Conservation (phyloP, 2,329 filamentous ascomycete genomes). For the Aspergillus sergii region DNA sequence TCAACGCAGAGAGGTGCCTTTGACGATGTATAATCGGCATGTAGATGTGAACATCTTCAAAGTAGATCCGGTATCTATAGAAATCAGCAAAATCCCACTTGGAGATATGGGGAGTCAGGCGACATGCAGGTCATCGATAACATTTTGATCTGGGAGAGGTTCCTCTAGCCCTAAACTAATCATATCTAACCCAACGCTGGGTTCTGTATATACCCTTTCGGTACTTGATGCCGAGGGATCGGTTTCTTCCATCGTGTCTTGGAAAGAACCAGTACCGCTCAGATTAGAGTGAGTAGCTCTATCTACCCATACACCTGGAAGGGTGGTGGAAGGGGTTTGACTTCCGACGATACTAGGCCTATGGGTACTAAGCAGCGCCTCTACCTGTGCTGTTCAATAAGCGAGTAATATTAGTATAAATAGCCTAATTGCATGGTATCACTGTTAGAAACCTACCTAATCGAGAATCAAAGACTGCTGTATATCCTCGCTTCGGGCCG, state of each 20-base stretch:
- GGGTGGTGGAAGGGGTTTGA: background rate
- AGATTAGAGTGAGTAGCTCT: background rate
- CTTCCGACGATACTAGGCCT: background rate
- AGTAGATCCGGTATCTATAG: constrained; percentile 76
- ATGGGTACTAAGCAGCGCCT: background rate
- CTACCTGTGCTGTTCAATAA: background rate
- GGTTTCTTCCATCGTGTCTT: background rate
- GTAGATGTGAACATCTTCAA: constrained; percentile 84
- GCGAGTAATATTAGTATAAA: background rate
- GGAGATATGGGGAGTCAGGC: background rate
- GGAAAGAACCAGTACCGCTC: background rate
- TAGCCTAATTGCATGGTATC: background rate
- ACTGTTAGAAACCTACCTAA: no score
- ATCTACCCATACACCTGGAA: background rate
- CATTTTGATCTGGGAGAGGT: no score
- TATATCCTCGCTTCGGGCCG: no score
- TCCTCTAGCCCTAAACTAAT: no score
- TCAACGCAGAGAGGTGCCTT: constrained; percentile 85
- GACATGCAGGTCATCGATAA: no score
- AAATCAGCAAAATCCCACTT: background rate
- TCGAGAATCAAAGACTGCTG: no score
- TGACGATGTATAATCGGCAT: constrained; percentile 86
- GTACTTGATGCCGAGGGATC: background rate
- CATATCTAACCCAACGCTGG: background rate
- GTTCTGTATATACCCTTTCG: background rate